Evolutionary conservation across 495 filamentous ascomycete species (phyloP).

Genomic region (Trichocladium antarcticum): DNA sequence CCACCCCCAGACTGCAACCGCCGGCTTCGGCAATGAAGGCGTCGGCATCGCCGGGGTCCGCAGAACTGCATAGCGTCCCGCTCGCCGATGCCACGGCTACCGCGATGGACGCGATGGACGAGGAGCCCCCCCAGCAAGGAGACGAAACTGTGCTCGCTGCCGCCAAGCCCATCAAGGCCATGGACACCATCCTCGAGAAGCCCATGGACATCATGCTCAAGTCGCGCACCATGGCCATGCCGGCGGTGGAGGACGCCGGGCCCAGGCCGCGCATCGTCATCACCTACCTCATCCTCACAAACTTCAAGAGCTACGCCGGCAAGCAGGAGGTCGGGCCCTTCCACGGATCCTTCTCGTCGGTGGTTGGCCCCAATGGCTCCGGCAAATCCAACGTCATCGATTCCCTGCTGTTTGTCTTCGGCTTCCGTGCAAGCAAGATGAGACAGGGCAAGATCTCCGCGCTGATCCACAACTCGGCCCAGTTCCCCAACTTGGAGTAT

Average conservation of each 20-base stretch:
- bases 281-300: conserved; percentile 74
- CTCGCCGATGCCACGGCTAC: conserved; percentile 68
- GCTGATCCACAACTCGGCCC: conserved; percentile 89
- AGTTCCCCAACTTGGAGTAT: conserved; percentile 67
- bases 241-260: conserved; percentile 55
- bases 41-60: conserved; percentile 33
- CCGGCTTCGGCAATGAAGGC: conserved; percentile 36
- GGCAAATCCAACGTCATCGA: conserved; percentile 99
- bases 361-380: conserved; percentile 94
- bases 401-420: conserved; percentile 93
- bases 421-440: conserved; percentile 98
- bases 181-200: conserved; percentile 66
- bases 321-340: conserved; percentile 93
- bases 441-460: conserved; percentile 96
- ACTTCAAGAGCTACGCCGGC: conserved; percentile 98
- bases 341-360: conserved; percentile 95
- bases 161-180: conserved; percentile 56
- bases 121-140: conserved; percentile 14
- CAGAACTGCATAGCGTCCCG: conserved; percentile 46
- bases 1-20: conserved; percentile 43
- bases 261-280: conserved; percentile 84
- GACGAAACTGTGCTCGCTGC: conserved; percentile 35
- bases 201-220: conserved; percentile 93
- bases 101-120: no score
- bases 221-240: conserved; percentile 58